These are phyloP conservation scores for Scutellospora calospora DNA, from an alignment of 371 early-diverging fungal species.

Conservation along the genomic window DNA sequence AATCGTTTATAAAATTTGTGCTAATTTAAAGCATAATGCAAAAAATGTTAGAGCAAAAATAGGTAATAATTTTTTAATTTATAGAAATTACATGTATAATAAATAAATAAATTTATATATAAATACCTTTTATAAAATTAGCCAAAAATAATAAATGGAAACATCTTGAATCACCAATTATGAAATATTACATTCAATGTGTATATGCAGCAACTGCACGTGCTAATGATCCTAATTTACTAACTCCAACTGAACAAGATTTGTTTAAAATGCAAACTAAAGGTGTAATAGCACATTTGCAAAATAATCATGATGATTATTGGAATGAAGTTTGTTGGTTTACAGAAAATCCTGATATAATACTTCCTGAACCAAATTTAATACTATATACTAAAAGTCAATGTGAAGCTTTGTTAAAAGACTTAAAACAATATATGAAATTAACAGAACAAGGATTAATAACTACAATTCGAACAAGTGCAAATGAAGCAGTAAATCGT, in stretches of 20 bases:
- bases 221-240: neutral
- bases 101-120: neutral
- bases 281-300: neutral
- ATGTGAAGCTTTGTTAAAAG: neutral
- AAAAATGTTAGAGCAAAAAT: slow-evolving; percentile 16
- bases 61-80: neutral
- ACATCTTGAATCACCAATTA: neutral
- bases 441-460: slow-evolving; percentile 12
- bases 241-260: neutral
- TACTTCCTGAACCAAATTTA: neutral
- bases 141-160: neutral
- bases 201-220: neutral
- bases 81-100: neutral
- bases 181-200: neutral
- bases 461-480: neutral
- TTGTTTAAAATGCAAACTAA: neutral
- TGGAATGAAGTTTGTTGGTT: slow-evolving; percentile 2
- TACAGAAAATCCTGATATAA: slow-evolving; percentile 1
- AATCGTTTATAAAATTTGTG: neutral
- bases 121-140: neutral
- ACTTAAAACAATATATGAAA: neutral
- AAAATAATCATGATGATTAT: neutral
- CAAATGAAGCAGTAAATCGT: no score
- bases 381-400: neutral
- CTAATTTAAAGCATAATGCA: slow-evolving; percentile 5